Evolutionary conservation across 306 rosid genomes (phyloP), one percentile per base, ranked within the genome.

Genomic region (Pyrus bretschneideri): DNA sequence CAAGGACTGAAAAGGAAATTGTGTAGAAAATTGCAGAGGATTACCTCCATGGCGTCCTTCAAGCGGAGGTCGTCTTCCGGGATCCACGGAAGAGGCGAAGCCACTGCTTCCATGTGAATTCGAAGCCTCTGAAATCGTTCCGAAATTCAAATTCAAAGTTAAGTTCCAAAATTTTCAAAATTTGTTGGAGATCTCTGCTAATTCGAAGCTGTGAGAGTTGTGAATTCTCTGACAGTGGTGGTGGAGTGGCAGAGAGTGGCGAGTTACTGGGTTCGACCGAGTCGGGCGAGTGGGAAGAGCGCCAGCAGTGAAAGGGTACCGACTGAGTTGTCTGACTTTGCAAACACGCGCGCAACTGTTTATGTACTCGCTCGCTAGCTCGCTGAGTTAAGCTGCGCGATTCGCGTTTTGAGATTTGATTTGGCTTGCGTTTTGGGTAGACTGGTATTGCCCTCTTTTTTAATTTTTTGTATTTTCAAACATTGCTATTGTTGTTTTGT

Each of bases 21-120:
- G 15, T 0, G 3, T 10, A 19, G 10, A 81, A 69, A 67, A 64
- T 64, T 73, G 46, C 45, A 30, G 31, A 70, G 61, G 3, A 21
- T 21, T 83, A 93, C 98, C 98, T 93, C 98, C 60, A 93, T 44
- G 22, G 98, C 85, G 83, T 86, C 87, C 81, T 91, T 93, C 71
- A 93, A 80, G 61, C 87, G 86, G 46, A 93, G 86, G 81, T 93
- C 98, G 33, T 93, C 98, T 57, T 93, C 91, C 1, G 91, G 84
- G 71, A 58, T 68, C 98, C 96, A 93, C 1, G 86, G 82, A 69
- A 86, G 72, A 12, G 46, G 74, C 12, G 90, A 69, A 73, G 86
- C 70, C 15, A 30, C 52, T 15, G 78, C 66, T 23, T 65, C 79
- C 80, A 85, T 72, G n/a, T 60, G 46, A 67, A 62, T 83, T 87